Conservation (phyloP, 2,329 filamentous ascomycete species). For the Colletotrichum ledebouriae region DNA sequence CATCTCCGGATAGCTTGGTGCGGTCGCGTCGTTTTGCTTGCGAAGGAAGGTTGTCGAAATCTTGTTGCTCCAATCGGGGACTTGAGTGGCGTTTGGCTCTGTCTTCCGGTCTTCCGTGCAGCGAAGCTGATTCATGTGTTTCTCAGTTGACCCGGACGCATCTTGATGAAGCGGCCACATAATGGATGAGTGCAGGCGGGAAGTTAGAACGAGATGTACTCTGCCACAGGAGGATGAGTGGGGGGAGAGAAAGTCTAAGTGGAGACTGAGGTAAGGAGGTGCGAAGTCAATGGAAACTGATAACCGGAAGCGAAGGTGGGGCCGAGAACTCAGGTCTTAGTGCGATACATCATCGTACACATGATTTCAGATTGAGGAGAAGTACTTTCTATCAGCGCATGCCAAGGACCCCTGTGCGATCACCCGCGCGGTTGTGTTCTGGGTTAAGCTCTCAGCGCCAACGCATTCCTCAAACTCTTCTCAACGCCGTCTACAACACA, state of each 20-base stretch:
- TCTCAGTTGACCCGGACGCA: conserved; percentile 9
- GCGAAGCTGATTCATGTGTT: conserved; percentile 31
- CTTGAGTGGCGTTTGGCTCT: conserved; percentile 17
- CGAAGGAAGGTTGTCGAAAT: neutral
- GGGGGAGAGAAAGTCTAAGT: neutral
- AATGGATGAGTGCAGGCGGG: conserved; percentile 7
- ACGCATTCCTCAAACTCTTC: conserved; percentile 20
- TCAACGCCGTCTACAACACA: conserved; percentile 9
- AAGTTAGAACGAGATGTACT: conserved; percentile 30
- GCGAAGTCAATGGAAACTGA: conserved; percentile 21
- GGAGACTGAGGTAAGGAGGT: conserved; percentile 6
- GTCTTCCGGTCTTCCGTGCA: conserved; percentile 19
- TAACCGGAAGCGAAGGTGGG: conserved; percentile 11
- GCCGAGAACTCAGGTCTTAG: neutral
- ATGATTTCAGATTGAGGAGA: rapidly evolving
- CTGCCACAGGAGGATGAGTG: conserved; percentile 1
- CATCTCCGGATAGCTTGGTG: neutral
- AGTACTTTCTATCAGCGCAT: neutral
- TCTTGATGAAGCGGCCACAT: conserved; percentile 4
- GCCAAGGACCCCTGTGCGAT: neutral
- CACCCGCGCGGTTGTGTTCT: conserved; percentile 28
- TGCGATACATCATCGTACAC: neutral
- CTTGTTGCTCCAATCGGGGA: neutral
- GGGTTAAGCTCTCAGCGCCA: conserved; percentile 21
- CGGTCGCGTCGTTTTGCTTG: conserved; percentile 4